A percentile compares a stretch with the other conserved stretches of the same genome.
Conservation (phyloP, 345 rosid species). For the Ceriops decandra region DNA sequence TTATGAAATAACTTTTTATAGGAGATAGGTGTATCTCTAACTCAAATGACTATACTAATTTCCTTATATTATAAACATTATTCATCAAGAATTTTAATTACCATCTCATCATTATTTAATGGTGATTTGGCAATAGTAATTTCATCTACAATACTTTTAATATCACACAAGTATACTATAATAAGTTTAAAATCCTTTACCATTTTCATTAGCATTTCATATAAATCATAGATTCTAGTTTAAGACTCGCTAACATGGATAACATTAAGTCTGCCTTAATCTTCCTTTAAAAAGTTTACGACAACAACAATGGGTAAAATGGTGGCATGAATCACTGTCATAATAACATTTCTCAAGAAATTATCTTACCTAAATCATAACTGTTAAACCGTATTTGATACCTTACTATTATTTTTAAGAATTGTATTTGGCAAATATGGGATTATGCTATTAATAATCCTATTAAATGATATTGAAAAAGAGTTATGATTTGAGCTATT, state of each 20-base stretch:
- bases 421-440: too few relatives aligned
- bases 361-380: not conserved
- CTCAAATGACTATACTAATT: not conserved
- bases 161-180: not conserved
- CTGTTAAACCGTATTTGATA: not conserved
- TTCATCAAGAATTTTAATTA: not conserved
- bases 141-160: not conserved
- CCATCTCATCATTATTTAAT: not conserved
- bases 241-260: not conserved
- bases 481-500: too few relatives aligned
- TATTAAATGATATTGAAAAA: too few relatives aligned
- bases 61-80: not conserved
- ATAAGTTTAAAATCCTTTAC: too few relatives aligned
- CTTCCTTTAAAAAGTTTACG: not conserved
- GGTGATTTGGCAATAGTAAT: not conserved
- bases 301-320: too few relatives aligned
- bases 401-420: too few relatives aligned
- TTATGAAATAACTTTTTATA: not conserved
- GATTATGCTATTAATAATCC: too few relatives aligned
- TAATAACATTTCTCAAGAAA: not conserved
- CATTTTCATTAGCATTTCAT: too few relatives aligned
- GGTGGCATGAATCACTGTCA: not conserved
- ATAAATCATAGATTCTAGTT: not conserved
- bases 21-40: not conserved
- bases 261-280: not conserved